Base-by-base conservation (phyloP, 2,329 filamentous ascomycete genomes). In the Dactylella cylindrospora region DNA sequence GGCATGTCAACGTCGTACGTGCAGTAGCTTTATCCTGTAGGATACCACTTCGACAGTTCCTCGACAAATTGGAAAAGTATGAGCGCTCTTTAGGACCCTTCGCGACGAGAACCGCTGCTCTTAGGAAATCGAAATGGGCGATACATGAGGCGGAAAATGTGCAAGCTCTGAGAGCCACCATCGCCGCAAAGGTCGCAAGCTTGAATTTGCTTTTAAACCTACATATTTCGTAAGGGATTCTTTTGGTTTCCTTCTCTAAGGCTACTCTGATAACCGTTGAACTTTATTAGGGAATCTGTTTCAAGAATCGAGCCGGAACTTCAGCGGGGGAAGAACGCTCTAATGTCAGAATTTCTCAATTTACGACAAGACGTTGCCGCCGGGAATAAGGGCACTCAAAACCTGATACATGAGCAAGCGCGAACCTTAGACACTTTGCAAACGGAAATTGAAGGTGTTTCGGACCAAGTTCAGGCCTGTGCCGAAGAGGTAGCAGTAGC, bases 111-210 rank as follows among this genome's bases (percentile, higher is more conserved):
- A 38, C 10, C 3, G 19, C 35, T 7, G 17, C 15, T 8, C 22
- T 38, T 19, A 15, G 22, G 35, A 38, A 38, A 38, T 15, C 35
- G 35, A 38, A 38, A 20, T 38, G 35, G 35, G 35, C 35, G 35
- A 6, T n/a, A n/a, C n/a, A 38, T n/a, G 15, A 38, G 22, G 9
- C 35, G n/a, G 35, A 38, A 5, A 38, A 20, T n/a, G n/a, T 20
- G 9, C 10, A 38, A 13, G n/a, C 35, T 5, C 9, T 38, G 7
- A 38, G 17, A 20, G 35, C 35, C 22, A 13, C 15, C 5, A 38
- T 38, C 17, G 35, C 5, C 8, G 35, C 35, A 8, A 38, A 20
- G n/a, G 35, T 38, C 22, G 22, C 35, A 13, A 38, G 17, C 17
- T 5, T 38, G n/a, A 38, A 38, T 20, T 20, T 38, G 22, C 17